Percentiles rank a stretch among this genome's conserved stretches.
Conservation (phyloP, 768 basidiomycete species). For the Macrolepiota dolichaula region DNA sequence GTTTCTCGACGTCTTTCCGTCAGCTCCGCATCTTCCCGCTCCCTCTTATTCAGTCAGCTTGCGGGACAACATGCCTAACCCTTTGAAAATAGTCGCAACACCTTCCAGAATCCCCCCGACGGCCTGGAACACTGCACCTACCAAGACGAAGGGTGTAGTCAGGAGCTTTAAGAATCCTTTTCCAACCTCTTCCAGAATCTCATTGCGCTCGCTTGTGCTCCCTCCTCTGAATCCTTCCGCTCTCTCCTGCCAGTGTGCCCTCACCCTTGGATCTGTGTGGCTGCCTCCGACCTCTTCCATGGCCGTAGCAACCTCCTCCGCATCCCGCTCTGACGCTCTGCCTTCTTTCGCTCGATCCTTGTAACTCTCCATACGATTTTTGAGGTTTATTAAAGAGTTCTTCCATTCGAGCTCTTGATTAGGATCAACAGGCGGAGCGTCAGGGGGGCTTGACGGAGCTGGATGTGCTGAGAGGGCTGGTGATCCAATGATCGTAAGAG, state of each 20-base stretch:
- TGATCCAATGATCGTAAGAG: background rate
- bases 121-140: slow-evolving; percentile 3
- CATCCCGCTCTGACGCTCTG: background rate
- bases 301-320: background rate
- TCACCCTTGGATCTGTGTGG: slow-evolving; percentile 2
- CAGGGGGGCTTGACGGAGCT: background rate
- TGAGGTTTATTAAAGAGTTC: background rate
- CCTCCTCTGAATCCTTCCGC: background rate
- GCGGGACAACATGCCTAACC: background rate
- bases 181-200: background rate
- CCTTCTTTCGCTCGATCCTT: background rate
- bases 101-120: slow-evolving; percentile 5
- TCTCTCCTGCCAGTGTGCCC: background rate
- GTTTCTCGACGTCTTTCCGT: background rate
- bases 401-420: slow-evolving; percentile 8
- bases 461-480: background rate
- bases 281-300: slow-evolving; percentile 3
- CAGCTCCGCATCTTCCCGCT: background rate
- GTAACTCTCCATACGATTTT: background rate
- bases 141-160: slow-evolving; percentile 1
- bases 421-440: background rate
- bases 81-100: background rate
- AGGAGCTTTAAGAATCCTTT: slow-evolving; percentile 7
- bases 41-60: background rate
- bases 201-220: background rate